Percentiles rank a stretch among this genome's conserved stretches.
Conservation (phyloP, 2,329 filamentous ascomycete species). For the Pseudogymnoascus sp. region DNA sequence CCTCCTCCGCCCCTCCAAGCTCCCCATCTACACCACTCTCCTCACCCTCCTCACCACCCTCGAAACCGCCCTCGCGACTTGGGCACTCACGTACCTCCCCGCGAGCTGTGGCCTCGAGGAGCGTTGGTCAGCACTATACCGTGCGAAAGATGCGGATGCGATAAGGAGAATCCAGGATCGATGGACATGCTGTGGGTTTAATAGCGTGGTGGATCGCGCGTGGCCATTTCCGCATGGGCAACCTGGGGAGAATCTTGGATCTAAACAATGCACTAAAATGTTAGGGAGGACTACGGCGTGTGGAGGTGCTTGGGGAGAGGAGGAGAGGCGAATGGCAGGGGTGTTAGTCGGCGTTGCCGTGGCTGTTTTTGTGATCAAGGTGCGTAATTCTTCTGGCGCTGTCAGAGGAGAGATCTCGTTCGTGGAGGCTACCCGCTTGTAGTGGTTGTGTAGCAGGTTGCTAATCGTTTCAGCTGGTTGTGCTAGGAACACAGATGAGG, state of each 20-base stretch:
- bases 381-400: constrained; percentile 24
- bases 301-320: constrained; percentile 45
- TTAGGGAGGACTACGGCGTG: constrained; percentile 43
- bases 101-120: constrained; percentile 46
- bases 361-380: constrained; percentile 48
- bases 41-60: constrained; percentile 26
- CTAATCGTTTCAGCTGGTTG: constrained; percentile 14
- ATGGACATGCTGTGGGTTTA: constrained; percentile 59
- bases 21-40: constrained; percentile 20
- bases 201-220: constrained; percentile 47
- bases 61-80: constrained; percentile 25
- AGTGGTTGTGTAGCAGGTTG: background rate
- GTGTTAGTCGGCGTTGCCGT: constrained; percentile 48
- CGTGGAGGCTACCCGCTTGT: background rate
- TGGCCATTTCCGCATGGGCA: constrained; percentile 47
- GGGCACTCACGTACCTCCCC: constrained; percentile 24
- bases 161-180: constrained; percentile 57
- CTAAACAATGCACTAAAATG: constrained; percentile 36
- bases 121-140: constrained; percentile 48
- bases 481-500: constrained; percentile 22
- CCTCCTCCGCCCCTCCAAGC: background rate
- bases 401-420: background rate
- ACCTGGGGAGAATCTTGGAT: constrained; percentile 23
- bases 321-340: constrained; percentile 45
- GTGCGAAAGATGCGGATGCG: constrained; percentile 38